Percentiles rank a stretch among this genome's conserved stretches.
phyloP scores from a whole-genome alignment of 805 yeast species.

The Saccharomyces jurei region DNA sequence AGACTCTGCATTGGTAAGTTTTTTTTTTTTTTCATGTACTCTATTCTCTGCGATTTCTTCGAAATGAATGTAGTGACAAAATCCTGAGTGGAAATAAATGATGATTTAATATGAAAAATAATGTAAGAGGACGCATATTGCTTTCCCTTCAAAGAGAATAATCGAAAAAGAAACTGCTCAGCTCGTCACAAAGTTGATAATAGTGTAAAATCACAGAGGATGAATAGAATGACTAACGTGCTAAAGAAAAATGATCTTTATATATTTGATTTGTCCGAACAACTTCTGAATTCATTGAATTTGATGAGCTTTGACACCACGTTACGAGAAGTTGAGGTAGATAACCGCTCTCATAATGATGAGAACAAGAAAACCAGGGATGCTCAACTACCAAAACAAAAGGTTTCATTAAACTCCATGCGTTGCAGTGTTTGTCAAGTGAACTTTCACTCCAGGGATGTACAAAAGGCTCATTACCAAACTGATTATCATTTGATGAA shows the following conservation, averaged over 20 bases:
- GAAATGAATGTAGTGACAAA: neutral
- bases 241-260: conserved; percentile 36
- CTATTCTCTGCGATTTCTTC: neutral
- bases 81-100: neutral
- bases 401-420: conserved; percentile 3
- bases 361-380: conserved; percentile 2
- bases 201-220: neutral
- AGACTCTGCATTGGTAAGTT: neutral
- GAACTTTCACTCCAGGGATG: conserved; percentile 10
- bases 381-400: conserved; percentile 12
- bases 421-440: conserved; percentile 23
- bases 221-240: neutral
- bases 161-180: neutral
- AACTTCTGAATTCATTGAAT: conserved; percentile 39
- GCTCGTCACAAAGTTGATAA: neutral
- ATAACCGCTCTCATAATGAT: no score
- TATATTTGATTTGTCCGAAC: conserved; percentile 38
- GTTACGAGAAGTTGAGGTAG: conserved; percentile 27
- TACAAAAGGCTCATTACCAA: conserved; percentile 41
- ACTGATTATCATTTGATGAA: conserved; percentile 55
- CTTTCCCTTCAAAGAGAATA: neutral
- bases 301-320: conserved; percentile 51
- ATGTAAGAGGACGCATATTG: neutral
- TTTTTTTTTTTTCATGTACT: neutral
- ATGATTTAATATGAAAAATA: neutral